Evolutionary conservation across 2,329 filamentous ascomycete genomes (phyloP).

Genomic region (Fusarium nygamai): DNA sequence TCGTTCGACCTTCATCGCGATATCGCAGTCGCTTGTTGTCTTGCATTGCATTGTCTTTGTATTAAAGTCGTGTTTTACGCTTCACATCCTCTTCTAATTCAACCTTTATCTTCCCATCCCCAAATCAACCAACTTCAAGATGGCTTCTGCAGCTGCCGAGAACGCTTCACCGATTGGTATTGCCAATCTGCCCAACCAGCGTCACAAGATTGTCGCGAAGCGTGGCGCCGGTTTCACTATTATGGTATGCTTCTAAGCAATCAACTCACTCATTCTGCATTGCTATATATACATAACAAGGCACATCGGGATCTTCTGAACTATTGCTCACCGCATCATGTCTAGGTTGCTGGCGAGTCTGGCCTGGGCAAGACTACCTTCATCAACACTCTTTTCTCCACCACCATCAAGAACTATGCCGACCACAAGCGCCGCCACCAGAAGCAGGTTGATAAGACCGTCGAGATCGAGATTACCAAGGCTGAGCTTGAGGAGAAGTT

Average conservation of each 20-base stretch:
- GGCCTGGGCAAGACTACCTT: conserved; percentile 99
- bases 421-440: conserved; percentile 99
- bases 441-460: conserved; percentile 99
- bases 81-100: conserved; percentile 3
- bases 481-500: conserved; percentile 99
- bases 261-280: background rate
- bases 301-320: background rate
- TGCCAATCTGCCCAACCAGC: conserved; percentile 78
- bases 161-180: conserved; percentile 77
- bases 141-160: conserved; percentile 68
- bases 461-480: conserved; percentile 99
- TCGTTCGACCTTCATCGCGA: conserved; percentile 44
- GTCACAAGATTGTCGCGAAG: conserved; percentile 79
- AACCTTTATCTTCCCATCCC: conserved; percentile 14
- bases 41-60: conserved; percentile 31
- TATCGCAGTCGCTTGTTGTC: conserved; percentile 37
- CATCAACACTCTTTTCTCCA: conserved; percentile 99
- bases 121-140: conserved; percentile 46
- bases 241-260: conserved; percentile 73
- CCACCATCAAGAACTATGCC: conserved; percentile 99
- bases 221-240: conserved; percentile 98
- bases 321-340: conserved; percentile 22
- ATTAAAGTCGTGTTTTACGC: conserved; percentile 29
- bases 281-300: background rate
- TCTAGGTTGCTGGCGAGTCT: conserved; percentile 95